phyloP scores from a whole-genome alignment of 495 filamentous ascomycete species.

The Podospora bellae-mahoneyi region DNA sequence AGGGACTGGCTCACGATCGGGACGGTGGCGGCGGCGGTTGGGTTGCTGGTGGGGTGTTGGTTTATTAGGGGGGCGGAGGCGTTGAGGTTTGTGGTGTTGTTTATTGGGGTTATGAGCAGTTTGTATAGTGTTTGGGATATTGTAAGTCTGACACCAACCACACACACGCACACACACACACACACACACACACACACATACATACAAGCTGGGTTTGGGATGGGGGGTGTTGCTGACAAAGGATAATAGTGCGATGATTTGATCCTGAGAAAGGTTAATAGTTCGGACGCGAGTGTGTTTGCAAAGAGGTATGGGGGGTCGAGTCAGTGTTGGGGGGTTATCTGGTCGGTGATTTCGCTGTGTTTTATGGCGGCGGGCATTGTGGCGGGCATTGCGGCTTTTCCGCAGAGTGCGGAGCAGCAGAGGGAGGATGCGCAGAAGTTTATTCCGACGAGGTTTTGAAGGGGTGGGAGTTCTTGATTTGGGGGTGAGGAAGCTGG shows the following conservation, averaged over 20 bases:
- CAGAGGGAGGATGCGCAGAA: constrained; percentile 66
- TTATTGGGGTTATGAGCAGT: constrained; percentile 76
- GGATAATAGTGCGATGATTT: constrained; percentile 63
- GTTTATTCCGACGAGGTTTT: constrained; percentile 52
- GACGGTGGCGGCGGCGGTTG: constrained; percentile 66
- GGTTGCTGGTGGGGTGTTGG: constrained; percentile 70
- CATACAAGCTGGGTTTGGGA: neutral
- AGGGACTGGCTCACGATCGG: constrained; percentile 72
- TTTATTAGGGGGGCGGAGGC: constrained; percentile 74
- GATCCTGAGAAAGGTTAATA: constrained; percentile 79
- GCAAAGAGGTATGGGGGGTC: constrained; percentile 73
- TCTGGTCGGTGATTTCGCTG: constrained; percentile 70
- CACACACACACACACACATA: too few relatives aligned
- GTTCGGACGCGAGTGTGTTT: constrained; percentile 76
- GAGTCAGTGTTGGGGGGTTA: constrained; percentile 76
- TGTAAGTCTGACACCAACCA: constrained; percentile 45
- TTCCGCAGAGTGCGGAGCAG: constrained; percentile 62
- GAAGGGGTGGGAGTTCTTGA: too few relatives aligned
- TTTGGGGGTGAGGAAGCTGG: neutral
- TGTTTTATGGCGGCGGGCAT: constrained; percentile 68
- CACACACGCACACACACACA: too few relatives aligned
- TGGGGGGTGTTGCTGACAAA: constrained; percentile 12
- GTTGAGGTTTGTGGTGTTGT: constrained; percentile 70
- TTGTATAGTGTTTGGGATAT: constrained; percentile 85
- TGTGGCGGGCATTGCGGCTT: constrained; percentile 70